Conservation (phyloP, 306 rosid species). For the Crotalaria pallida region DNA sequence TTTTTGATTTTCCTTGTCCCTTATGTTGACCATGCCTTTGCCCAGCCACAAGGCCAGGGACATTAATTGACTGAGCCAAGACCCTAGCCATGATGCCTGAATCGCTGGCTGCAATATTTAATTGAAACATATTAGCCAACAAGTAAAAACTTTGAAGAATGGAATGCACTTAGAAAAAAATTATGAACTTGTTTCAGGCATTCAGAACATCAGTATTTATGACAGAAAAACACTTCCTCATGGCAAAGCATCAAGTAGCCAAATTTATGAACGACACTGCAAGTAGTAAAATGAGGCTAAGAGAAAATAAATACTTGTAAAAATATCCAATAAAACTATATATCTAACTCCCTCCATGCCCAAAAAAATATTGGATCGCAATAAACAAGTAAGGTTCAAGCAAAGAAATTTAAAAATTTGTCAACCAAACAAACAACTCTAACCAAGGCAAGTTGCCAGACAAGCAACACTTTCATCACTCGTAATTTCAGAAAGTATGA, state of each 20-base stretch:
- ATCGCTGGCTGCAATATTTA: conserved; percentile 24
- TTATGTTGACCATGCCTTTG: conserved; percentile 45
- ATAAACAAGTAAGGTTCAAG: not conserved
- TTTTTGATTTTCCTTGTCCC: conserved; percentile 51
- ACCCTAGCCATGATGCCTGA: conserved; percentile 64
- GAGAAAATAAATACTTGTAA: not conserved
- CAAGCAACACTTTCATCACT: not conserved
- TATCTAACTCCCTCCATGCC: not conserved
- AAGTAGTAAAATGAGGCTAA: not conserved
- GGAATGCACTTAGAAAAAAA: conserved; percentile 4
- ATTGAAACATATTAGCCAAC: conserved; percentile 8
- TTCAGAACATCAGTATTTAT: not conserved
- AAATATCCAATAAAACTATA: not conserved
- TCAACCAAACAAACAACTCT: not conserved
- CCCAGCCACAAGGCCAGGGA: conserved; percentile 54
- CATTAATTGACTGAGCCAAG: conserved; percentile 75
- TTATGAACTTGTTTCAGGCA: not conserved
- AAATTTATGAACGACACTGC: not conserved
- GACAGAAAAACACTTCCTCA: not conserved
- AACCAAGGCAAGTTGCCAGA: not conserved
- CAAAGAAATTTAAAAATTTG: not conserved
- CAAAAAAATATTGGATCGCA: not conserved
- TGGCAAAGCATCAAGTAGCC: not conserved
- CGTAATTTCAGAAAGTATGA: not conserved
- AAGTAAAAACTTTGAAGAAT: conserved; percentile 2